Evolutionary conservation across 768 basidiomycete species (phyloP), one percentile per base, ranked within the genome.

Genomic region (Hemileccinum impolitum): DNA sequence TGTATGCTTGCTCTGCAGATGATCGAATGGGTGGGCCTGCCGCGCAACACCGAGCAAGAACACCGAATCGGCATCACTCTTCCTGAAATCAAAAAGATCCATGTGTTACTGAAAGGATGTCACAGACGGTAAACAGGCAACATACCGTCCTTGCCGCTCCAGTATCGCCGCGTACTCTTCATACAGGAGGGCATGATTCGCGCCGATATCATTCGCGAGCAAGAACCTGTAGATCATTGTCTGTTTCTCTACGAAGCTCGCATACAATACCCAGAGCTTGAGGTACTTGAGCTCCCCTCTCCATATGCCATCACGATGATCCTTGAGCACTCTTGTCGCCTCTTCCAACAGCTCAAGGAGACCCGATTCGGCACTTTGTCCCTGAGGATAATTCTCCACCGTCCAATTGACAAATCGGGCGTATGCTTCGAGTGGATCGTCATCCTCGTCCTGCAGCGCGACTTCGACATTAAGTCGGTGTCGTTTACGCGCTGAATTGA

Each of bases 241-340:
- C 36, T 93, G 87, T 61, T 83, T 83, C 71, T 97, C 94, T 43
- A 98, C 91, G 63, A 90, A 87, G 64, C 84, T 85, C 14, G 94
- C 89, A 66, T 97, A 99, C 40, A 93, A 80, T 43, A 93, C 75
- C 96, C 96, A 99, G 14, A 98, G 73, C 63, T 93, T 92, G 47
- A 98, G 77, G 67, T 97, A 96, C 50, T 89, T 83, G 51, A 90
- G 62, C 61, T 97, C 92, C 47, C 74, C 77, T 58, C 77, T 78
- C 81, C 91, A 97, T 52, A 74, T 74, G 0, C 86, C 84, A 23
- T 76, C 84, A 45, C 85, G 75, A 57, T 90, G 74, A 57, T 86
- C 84, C 57, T 92, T 85, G 61, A 98, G 77, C 8, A 84, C 78
- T 28, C 94, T 75, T 1, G 96, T 96, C 14, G 92, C 90, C 61